Conservation (phyloP, 495 filamentous ascomycete species). For the Talaromyces nanjingensis region DNA sequence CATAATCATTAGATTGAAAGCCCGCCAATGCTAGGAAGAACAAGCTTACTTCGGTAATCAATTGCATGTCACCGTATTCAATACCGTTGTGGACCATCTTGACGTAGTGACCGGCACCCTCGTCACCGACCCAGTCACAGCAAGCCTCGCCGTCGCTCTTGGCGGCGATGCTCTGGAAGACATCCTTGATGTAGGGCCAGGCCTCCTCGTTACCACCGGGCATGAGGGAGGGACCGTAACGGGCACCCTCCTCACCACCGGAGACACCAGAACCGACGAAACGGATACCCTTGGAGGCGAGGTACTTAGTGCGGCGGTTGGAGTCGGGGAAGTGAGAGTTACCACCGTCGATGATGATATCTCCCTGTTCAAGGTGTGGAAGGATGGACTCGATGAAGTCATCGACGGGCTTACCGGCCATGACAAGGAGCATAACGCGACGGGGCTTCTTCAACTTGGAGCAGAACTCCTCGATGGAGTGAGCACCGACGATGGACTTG, state of each 20-base stretch:
- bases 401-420: conserved; percentile 95
- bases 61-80: conserved; percentile 99
- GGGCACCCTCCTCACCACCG: conserved; percentile 97
- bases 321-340: conserved; percentile 99
- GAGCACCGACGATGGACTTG: conserved; percentile 87
- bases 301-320: conserved; percentile 89
- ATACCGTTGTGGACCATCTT: conserved; percentile 99
- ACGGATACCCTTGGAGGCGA: conserved; percentile 78
- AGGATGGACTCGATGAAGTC: conserved; percentile 96
- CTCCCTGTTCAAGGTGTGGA: conserved; percentile 79
- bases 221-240: conserved; percentile 96
- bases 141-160: conserved; percentile 95
- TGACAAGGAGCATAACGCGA: conserved; percentile 94
- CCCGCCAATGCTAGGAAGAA: neutral
- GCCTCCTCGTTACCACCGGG: conserved; percentile 96
- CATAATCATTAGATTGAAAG: neutral
- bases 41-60: conserved; percentile 85
- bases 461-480: conserved; percentile 90
- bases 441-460: conserved; percentile 94
- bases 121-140: conserved; percentile 99
- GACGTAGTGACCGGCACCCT: conserved; percentile 98
- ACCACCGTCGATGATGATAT: conserved; percentile 98
- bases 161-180: conserved; percentile 95
- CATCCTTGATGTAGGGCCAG: conserved; percentile 97
- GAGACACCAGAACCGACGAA: conserved; percentile 98